Evolutionary conservation across 1,139 yeast genomes (phyloP), one percentile per base, ranked within the genome.

Genomic region (Entelexis paramagnoliae): DNA sequence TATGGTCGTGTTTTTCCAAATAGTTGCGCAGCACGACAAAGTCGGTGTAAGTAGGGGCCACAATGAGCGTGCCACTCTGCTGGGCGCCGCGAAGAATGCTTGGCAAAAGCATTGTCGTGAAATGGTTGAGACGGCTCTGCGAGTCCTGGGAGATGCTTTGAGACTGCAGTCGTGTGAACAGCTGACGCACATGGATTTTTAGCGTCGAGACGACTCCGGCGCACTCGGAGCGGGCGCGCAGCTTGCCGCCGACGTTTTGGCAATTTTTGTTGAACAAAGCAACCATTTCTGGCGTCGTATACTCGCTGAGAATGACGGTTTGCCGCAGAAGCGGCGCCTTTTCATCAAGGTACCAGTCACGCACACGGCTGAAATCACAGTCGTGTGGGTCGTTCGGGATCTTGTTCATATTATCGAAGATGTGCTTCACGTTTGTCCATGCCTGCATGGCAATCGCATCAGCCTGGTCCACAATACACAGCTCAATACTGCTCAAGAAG

Each of bases 311-410:
- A 4, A 85, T 72, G 62, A 93, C 68, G 0, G 85, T 79, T 67
- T 91, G 99, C 38, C 96, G 77, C 55, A 89, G 72, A 48, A 72
- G 72, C 55, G 72, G 74, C n/a, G 87, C 81, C 60, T 85, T 81
- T 57, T 87, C 95, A 62, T 91, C 89, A 57, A 91, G 80, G 41
- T 83, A 81, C 95, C 95, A 89, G 83, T 85, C 83, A 60, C 96
- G 75, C 43, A 91, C 81, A 61, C 99, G 76, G 52, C 93, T 81
- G 66, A 91, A 91, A 68, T 91, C 98, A 44, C 95, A 85, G 59
- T 85, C 94, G 54, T 75, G 80, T 54, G 83, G 79, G 60, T 83
- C 82, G 56, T 77, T 77, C 6, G 98, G 98, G 44, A 87, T 78
- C 54, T 75, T 72, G 67, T 88, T 88, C 53, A 88, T 61, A 63